Evolutionary conservation across 2,329 filamentous ascomycete genomes (phyloP), one percentile per base, ranked within the genome.

Genomic region (Cordyceps javanica): DNA sequence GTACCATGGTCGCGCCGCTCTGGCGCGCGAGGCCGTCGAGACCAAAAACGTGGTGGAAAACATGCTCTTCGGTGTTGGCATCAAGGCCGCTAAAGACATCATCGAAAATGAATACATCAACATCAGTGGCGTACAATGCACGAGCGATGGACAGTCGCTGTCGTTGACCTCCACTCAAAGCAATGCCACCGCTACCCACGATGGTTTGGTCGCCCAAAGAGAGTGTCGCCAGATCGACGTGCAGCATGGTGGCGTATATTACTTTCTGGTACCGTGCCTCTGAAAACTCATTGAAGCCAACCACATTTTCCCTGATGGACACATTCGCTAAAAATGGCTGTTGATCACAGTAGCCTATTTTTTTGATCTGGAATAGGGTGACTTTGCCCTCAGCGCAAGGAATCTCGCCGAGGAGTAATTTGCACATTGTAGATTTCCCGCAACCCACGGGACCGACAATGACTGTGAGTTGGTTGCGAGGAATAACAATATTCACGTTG

Each of bases 381-480:
- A 61, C 51, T 3, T 39, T n/a, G 0, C 62, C 62, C 0, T 56
- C 55, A 7, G 32, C 45, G 21, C 59, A 53, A 0, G 59, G 60
- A 1, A 59, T 56, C 26, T 64, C 62, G 5, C 62, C 62, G 4
- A 64, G 58, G 0, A 77, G 63, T 0, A 66, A 68, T 34, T 70
- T 71, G 65, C 70, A 73, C 0, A 76, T 62, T 0, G 74, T 71
- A 0, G 73, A 73, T 57, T 77, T 77, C 0, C 75, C 75, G 0
- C 69, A 71, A 1, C 67, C 74, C 5, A 75, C 65, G 0, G 73
- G 73, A 0, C 74, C 74, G 14, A 72, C 66, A 2, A 76, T 63
- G 8, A 75, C 66, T 5, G 70, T 75, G 2, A 76, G 64, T 5
- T 65, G 58, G 3, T 62, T 61, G 0, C 62, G 54, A 1, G 69